Conservation (phyloP, 2,329 filamentous ascomycete species). For the Fusarium sp. region DNA sequence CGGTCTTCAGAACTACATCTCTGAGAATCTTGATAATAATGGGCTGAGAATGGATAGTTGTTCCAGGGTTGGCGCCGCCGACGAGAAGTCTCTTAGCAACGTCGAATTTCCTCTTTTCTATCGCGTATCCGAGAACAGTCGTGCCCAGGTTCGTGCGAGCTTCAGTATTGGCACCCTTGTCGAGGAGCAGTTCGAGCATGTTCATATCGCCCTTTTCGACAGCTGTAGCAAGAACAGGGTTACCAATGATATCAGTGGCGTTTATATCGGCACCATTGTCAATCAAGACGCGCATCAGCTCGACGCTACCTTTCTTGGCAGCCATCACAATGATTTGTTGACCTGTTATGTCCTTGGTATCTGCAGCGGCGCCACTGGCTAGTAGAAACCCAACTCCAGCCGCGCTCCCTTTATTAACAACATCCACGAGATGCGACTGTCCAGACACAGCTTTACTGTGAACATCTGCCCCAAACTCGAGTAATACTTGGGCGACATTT, state of each 20-base stretch:
- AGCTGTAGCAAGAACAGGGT: neutral
- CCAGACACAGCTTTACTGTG: neutral
- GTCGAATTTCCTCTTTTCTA: neutral
- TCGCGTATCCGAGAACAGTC: neutral
- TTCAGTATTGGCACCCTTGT: neutral
- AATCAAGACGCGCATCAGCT: neutral
- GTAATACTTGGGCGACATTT: neutral
- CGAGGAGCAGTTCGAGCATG: neutral
- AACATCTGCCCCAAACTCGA: neutral
- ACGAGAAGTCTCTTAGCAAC: neutral
- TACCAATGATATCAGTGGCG: neutral
- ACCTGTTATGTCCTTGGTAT: neutral
- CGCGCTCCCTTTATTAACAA: neutral
- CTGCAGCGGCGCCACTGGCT: neutral
- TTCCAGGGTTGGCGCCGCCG: neutral
- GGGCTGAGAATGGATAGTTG: slow-evolving; percentile 3
- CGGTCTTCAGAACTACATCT: neutral
- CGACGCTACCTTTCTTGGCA: neutral
- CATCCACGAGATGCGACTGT: neutral
- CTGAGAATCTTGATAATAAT: slow-evolving; percentile 17
- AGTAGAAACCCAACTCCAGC: neutral
- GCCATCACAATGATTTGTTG: neutral
- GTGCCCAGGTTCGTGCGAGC: neutral
- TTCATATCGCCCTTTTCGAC: neutral
- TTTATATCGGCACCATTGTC: slow-evolving; percentile 3